Percentiles rank a stretch among this genome's conserved stretches.
Evolutionary conservation across 352 stramenopile genomes (phyloP).

Genomic region (Pythium myriotylum): DNA sequence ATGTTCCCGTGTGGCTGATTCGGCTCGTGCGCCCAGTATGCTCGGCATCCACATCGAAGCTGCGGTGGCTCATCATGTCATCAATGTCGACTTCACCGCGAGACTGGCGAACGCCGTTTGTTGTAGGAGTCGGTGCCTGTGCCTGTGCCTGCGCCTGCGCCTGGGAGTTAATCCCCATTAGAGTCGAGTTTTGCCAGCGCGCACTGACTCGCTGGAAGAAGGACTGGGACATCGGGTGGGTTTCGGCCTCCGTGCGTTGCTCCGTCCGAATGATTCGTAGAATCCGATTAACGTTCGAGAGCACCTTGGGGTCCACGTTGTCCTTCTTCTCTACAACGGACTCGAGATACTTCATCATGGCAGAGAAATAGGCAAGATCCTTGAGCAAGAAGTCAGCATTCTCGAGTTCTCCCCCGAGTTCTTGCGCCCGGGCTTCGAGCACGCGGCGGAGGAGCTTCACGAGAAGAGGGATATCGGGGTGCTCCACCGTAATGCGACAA

Average conservation of each 20-base stretch:
- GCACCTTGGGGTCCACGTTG: conserved; percentile 37
- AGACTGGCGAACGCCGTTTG: background rate
- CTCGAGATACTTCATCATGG: conserved; percentile 49
- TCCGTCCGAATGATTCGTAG: conserved; percentile 73
- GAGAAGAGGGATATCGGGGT: conserved; percentile 67
- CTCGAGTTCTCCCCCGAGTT: conserved; percentile 25
- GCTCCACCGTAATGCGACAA: conserved; percentile 69
- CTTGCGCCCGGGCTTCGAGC: conserved; percentile 55
- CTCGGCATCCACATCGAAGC: conserved; percentile 67
- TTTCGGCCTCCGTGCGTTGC: conserved; percentile 41
- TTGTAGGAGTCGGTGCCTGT: background rate
- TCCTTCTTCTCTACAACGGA: conserved; percentile 27
- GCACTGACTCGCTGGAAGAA: conserved; percentile 64
- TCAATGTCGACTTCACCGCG: conserved; percentile 25
- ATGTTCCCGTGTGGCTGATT: conserved; percentile 38
- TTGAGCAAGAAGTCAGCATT: conserved; percentile 51
- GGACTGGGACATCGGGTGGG: conserved; percentile 46
- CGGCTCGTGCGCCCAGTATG: conserved; percentile 35
- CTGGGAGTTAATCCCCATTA: conserved; percentile 41
- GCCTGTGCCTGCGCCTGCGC: conserved; percentile 3
- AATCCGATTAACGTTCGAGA: conserved; percentile 79
- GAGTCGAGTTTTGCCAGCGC: conserved; percentile 73
- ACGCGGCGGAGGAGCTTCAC: conserved; percentile 77
- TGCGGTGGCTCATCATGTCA: conserved; percentile 22
- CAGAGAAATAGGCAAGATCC: conserved; percentile 67